A percentile compares a stretch with the other conserved stretches of the same genome.
phyloP scores from a whole-genome alignment of 2,329 filamentous ascomycete species.

The Colletotrichum orchidophilum region DNA sequence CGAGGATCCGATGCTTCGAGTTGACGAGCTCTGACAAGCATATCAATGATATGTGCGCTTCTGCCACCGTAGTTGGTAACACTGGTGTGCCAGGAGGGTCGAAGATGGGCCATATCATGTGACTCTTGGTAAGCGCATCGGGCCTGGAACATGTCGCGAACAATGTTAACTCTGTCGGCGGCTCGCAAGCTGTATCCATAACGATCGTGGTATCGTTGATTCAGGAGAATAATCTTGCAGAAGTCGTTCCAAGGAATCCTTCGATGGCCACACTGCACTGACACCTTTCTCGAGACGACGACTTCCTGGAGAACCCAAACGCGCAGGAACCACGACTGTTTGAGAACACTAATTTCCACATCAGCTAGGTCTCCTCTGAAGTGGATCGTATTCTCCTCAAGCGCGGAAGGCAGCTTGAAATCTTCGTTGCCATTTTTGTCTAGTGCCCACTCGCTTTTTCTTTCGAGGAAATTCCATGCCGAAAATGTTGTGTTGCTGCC shows the following conservation, averaged over 20 bases:
- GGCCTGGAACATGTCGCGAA: neutral
- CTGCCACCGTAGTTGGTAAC: neutral
- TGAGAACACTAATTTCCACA: neutral
- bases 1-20: neutral
- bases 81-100: neutral
- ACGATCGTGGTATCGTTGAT: neutral
- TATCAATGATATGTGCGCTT: neutral
- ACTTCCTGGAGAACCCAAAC: neutral
- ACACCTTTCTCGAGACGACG: neutral
- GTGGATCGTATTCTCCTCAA: neutral
- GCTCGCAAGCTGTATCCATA: neutral
- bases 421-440: neutral
- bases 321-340: neutral
- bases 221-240: neutral
- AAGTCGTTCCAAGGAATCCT: neutral
- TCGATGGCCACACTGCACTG: neutral
- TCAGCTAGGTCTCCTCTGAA: neutral
- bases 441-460: neutral
- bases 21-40: neutral
- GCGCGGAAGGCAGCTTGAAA: neutral
- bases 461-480: neutral
- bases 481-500: neutral
- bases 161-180: neutral
- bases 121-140: neutral
- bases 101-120: neutral